Evolutionary conservation across 148 eudicot genomes (phyloP).

Genomic region (Diospyros kaki): DNA sequence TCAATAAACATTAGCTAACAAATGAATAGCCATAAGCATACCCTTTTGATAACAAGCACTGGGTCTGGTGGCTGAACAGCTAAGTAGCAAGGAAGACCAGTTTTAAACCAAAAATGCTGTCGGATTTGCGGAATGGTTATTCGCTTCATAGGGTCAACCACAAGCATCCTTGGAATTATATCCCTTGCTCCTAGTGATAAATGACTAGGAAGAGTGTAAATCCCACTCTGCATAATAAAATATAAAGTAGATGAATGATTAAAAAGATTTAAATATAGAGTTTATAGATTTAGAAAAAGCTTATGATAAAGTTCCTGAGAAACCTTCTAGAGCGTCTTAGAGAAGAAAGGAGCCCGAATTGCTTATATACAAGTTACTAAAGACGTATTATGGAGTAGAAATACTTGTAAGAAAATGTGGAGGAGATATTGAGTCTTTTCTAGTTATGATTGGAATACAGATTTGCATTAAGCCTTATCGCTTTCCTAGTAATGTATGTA

Average conservation of each 20-base stretch:
- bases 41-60: constrained; percentile 40
- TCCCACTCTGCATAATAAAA: constrained; percentile 23
- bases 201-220: constrained; percentile 38
- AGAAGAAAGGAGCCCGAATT: too few species aligned
- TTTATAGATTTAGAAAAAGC: too few species aligned
- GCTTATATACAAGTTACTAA: too few species aligned
- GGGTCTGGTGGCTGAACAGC: constrained; percentile 37
- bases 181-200: constrained; percentile 39
- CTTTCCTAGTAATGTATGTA: too few species aligned
- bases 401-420: too few species aligned
- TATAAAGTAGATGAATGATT: constrained; percentile 11
- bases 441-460: too few species aligned
- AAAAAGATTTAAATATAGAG: not conserved
- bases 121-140: constrained; percentile 38
- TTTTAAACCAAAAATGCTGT: constrained; percentile 34
- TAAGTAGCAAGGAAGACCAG: constrained; percentile 34
- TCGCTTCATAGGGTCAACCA: constrained; percentile 39
- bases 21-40: constrained; percentile 4
- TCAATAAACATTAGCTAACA: not conserved
- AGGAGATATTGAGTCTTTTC: too few species aligned
- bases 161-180: constrained; percentile 39
- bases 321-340: too few species aligned
- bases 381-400: too few species aligned
- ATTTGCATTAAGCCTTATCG: too few species aligned
- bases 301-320: too few species aligned